Percentiles rank a stretch among this genome's conserved stretches.
phyloP scores from a whole-genome alignment of 257 asterid genomes.

The Plantago ovata region DNA sequence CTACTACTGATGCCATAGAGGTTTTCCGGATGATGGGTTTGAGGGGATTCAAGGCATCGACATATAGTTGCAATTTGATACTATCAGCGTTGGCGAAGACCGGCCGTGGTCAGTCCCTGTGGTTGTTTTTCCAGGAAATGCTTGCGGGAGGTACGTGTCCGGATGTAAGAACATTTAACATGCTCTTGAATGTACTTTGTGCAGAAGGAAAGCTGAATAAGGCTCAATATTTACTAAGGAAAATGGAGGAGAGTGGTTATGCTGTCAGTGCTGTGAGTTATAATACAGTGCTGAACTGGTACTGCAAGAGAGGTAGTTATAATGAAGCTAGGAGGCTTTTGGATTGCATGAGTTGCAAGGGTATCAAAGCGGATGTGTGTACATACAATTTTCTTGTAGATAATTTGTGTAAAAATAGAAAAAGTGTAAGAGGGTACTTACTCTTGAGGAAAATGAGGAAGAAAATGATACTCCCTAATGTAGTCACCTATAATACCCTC shows the following conservation, averaged over 20 bases:
- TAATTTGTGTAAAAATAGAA: conserved; percentile 59
- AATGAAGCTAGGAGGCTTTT: conserved; percentile 61
- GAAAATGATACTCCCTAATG: conserved; percentile 65
- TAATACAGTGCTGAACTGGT: conserved; percentile 81
- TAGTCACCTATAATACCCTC: conserved; percentile 78
- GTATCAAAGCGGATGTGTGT: conserved; percentile 67
- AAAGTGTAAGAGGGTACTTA: conserved; percentile 74
- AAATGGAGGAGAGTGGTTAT: conserved; percentile 91
- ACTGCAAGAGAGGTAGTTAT: conserved; percentile 68
- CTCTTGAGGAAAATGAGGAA: conserved; percentile 63
- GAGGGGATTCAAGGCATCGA: conserved; percentile 67
- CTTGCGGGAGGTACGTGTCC: conserved; percentile 58
- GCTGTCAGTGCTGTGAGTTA: conserved; percentile 78
- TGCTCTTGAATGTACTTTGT: conserved; percentile 69
- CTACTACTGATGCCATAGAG: conserved; percentile 48
- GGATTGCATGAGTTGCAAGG: conserved; percentile 73
- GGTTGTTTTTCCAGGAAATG: conserved; percentile 77
- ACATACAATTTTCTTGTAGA: conserved; percentile 77
- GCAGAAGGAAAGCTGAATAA: conserved; percentile 60
- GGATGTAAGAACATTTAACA: conserved; percentile 64
- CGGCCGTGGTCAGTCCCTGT: conserved; percentile 37
- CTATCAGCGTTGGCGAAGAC: conserved; percentile 50
- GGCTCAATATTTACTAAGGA: conserved; percentile 56
- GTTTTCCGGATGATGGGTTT: conserved; percentile 53
- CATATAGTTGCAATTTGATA: conserved; percentile 72